Percentiles rank a stretch among this genome's conserved stretches.
These are phyloP conservation scores for Misopates orontium DNA, from an alignment of 257 asterid genomes.

Conservation along the genomic window DNA sequence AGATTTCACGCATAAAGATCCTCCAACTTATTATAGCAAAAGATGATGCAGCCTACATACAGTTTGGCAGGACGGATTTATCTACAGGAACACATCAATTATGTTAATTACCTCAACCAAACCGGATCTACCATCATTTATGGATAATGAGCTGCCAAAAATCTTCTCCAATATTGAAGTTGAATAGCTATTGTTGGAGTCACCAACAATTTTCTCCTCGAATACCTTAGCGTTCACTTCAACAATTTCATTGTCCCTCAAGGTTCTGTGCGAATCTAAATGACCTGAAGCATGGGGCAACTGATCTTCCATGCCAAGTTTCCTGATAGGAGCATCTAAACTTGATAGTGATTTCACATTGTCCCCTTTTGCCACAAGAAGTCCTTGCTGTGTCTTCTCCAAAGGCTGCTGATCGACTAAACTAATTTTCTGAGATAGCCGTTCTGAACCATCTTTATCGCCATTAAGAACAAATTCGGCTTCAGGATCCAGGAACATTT, in stretches of 20 bases:
- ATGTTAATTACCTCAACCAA: slow-evolving; percentile 46
- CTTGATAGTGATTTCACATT: slow-evolving; percentile 33
- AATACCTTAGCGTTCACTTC: slow-evolving; percentile 39
- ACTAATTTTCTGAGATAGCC: slow-evolving; percentile 36
- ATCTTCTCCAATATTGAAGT: slow-evolving; percentile 62
- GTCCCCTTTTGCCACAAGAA: slow-evolving; percentile 40
- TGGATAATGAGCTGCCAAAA: slow-evolving; percentile 54
- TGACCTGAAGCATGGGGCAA: slow-evolving; percentile 35
- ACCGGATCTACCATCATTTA: slow-evolving; percentile 38
- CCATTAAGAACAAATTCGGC: slow-evolving; percentile 39
- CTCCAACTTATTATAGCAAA: not conserved
- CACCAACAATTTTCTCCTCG: slow-evolving; percentile 39
- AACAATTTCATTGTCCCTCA: slow-evolving; percentile 37
- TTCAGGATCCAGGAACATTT: slow-evolving; percentile 35
- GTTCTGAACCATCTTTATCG: slow-evolving; percentile 38
- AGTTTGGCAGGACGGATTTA: slow-evolving; percentile 15
- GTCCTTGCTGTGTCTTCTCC: slow-evolving; percentile 35
- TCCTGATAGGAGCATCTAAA: slow-evolving; percentile 39
- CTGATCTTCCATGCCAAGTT: slow-evolving; percentile 41
- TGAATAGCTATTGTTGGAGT: slow-evolving; percentile 41
- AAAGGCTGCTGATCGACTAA: slow-evolving; percentile 39
- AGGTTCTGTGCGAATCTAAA: slow-evolving; percentile 38
- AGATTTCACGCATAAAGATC: not conserved
- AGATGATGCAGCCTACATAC: not conserved
- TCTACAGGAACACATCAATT: slow-evolving; percentile 18